These are phyloP conservation scores for Neurospora africana DNA, from an alignment of 495 filamentous ascomycete genomes.

Conservation along the genomic window DNA sequence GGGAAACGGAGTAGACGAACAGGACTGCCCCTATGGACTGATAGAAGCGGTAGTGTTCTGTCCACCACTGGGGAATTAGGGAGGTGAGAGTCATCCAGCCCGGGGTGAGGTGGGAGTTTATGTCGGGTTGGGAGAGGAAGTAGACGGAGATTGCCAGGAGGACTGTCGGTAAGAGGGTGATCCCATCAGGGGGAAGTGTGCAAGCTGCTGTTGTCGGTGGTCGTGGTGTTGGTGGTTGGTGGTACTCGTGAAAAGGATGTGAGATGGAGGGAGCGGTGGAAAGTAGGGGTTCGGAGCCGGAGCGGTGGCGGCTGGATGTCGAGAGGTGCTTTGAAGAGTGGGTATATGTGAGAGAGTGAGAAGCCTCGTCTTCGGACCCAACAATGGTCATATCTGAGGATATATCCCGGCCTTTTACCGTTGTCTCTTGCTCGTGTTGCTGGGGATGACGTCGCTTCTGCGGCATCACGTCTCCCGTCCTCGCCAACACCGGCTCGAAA, in stretches of 20 bases:
- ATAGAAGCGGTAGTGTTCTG: constrained; percentile 33
- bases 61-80: constrained; percentile 30
- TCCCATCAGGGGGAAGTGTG: constrained; percentile 1
- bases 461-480: neutral
- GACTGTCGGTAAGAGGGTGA: neutral
- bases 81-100: constrained; percentile 31
- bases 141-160: constrained; percentile 16
- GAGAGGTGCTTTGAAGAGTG: neutral
- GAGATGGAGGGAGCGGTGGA: neutral
- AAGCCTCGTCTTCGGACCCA: neutral
- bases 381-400: neutral
- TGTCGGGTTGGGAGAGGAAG: constrained; percentile 33
- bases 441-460: neutral
- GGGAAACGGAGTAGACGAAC: constrained; percentile 28
- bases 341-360: neutral
- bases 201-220: constrained; percentile 5
- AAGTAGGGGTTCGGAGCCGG: neutral
- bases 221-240: neutral
- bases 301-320: neutral
- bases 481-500: neutral
- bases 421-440: neutral
- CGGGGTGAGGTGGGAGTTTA: constrained; percentile 23
- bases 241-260: neutral
- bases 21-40: constrained; percentile 30
- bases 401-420: neutral